Evolutionary conservation across 2,329 filamentous ascomycete species (phyloP), one percentile per base, ranked within the genome.

Genomic region (Nakataea oryzae): DNA sequence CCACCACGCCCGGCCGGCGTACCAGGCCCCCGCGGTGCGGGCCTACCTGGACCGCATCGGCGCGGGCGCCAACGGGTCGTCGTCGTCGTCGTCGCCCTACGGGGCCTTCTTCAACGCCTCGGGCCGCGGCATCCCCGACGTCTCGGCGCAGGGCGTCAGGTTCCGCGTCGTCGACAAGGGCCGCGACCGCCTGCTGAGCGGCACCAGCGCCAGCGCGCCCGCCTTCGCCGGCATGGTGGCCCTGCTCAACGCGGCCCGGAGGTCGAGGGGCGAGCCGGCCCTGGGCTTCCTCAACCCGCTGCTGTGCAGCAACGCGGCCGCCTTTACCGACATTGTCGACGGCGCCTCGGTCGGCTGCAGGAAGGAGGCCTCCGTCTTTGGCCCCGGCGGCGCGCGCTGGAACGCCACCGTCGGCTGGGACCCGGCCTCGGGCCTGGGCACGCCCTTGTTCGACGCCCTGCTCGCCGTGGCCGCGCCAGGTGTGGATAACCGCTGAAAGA

Each of bases 131-230:
- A 77, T 79, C 60, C 79, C 79, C 1, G 79, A 81, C 63, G 76
- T 87, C 29, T 73, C 83, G 0, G 81, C 82, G 9, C 84, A 87
- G 70, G 83, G 82, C 21, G 58, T 63, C 5, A 63, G 63, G 47
- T 73, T 73, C 61, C 57, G 64, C 3, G 69, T 72, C 2, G 67
- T 66, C 58, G 68, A 72, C 64, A 65, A 66, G 61, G 70, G 69
- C 3, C 54, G 57, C 1, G 29, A 66, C 1, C 24, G 24, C 1
- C 50, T 54, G 2, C 32, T 73, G 3, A 66, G 66, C 1, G 72
- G 73, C 3, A 74, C 72, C 6, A 74, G 71, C 24, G 78, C 77
- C 0, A 74, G 74, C 1, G 67, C 73, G 0, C 77, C 78, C 0
- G 72, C 75, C 0, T 74, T 79, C 47, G 76, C 77, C 0, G 71